These are phyloP conservation scores for Nemania bipapillata DNA, from an alignment of 2,329 filamentous ascomycete genomes.

Conservation along the genomic window DNA sequence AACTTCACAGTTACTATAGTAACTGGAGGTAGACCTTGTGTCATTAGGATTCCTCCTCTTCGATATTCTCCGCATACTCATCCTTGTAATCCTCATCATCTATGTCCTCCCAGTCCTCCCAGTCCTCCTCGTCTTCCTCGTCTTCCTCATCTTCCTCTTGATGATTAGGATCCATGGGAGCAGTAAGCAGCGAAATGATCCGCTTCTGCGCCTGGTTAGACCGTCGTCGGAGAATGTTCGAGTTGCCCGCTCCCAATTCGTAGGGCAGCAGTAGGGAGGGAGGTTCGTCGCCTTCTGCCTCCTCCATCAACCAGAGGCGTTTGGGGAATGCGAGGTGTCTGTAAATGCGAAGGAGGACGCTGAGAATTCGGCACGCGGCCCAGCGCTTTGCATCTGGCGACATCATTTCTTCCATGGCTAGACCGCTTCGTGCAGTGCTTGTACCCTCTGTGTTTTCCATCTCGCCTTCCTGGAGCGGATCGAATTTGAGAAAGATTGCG, in stretches of 20 bases:
- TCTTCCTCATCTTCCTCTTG: not conserved
- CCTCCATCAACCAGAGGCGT: not conserved
- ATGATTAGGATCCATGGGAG: too few species aligned
- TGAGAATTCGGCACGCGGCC: not conserved
- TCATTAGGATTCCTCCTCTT: not conserved
- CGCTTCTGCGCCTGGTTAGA: not conserved
- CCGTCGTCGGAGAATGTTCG: not conserved
- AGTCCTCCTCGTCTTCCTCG: not conserved
- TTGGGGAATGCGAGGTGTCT: not conserved
- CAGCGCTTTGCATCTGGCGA: not conserved
- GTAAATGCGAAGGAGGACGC: not conserved
- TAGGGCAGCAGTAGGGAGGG: not conserved
- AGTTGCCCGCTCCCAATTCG: not conserved
- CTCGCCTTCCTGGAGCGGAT: fast-evolving
- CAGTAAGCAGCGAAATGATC: not conserved
- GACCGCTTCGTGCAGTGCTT: not conserved
- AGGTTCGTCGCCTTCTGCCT: too few species aligned
- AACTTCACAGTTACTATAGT: not conserved
- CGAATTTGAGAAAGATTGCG: conserved; percentile 1
- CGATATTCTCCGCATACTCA: not conserved
- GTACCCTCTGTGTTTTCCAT: too few species aligned
- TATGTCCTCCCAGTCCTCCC: not conserved
- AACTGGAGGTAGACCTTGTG: not conserved
- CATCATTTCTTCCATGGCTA: not conserved
- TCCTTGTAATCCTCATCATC: not conserved